phyloP scores from a whole-genome alignment of 202 grass and related monocot species.

The Dendrocalamus latiflorus region DNA sequence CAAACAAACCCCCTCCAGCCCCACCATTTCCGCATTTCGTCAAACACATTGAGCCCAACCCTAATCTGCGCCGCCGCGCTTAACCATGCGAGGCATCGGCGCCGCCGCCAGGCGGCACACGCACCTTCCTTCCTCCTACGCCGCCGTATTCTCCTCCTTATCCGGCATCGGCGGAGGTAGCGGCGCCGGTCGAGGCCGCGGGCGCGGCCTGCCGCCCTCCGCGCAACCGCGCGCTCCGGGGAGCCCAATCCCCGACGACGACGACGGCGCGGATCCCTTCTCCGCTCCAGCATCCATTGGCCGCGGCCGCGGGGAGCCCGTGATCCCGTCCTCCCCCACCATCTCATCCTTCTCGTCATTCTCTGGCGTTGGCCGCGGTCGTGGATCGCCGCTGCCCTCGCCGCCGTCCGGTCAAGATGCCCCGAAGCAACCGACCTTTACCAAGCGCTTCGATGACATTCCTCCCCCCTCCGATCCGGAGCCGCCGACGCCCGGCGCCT shows the following conservation, averaged over 20 bases:
- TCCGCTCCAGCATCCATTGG: constrained; percentile 18
- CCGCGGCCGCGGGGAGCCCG: constrained; percentile 39
- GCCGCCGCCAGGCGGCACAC: constrained; percentile 45
- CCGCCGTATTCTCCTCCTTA: constrained; percentile 45
- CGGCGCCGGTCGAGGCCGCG: constrained; percentile 40
- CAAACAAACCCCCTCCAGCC: too few relatives aligned
- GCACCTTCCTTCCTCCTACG: constrained; percentile 22
- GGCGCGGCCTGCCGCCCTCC: constrained; percentile 34
- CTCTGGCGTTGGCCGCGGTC: constrained; percentile 36
- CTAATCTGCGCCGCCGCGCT: neutral
- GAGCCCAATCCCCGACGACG: constrained; percentile 25
- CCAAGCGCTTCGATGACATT: constrained; percentile 17
- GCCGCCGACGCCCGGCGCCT: neutral
- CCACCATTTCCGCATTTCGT: too few relatives aligned
- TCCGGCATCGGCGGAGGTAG: constrained; percentile 43
- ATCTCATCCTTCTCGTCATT: constrained; percentile 42
- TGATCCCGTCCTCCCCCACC: constrained; percentile 32
- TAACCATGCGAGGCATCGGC: constrained; percentile 46
- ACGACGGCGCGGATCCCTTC: constrained; percentile 34
- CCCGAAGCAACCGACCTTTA: constrained; percentile 19
- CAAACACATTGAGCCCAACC: too few relatives aligned
- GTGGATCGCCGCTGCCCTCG: constrained; percentile 37
- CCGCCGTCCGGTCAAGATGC: neutral
- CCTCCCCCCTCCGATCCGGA: neutral
- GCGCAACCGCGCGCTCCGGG: constrained; percentile 30